A percentile compares a stretch with the other conserved stretches of the same genome.
Evolutionary conservation across 129 eudicot genomes (phyloP).

Genomic region (Calendula officinalis): DNA sequence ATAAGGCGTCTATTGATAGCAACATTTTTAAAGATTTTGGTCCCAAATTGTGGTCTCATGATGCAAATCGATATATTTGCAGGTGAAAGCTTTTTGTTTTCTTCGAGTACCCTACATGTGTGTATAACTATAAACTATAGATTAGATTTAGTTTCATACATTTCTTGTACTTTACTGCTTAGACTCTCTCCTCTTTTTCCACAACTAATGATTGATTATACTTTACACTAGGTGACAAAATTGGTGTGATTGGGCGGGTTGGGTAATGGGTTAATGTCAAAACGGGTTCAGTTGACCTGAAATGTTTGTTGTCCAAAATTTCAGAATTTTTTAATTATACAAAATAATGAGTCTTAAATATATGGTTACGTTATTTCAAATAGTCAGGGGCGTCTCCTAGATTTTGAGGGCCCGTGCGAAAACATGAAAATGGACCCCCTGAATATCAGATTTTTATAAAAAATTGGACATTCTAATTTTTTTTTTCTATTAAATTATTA

Average conservation of each 20-base stretch:
- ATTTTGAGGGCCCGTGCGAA: too few species aligned
- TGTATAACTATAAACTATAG: too few species aligned
- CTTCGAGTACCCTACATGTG: background rate
- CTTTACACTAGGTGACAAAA: background rate
- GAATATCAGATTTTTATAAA: too few species aligned
- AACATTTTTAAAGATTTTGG: conserved; percentile 32
- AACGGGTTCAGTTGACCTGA: too few species aligned
- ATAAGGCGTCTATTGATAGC: conserved; percentile 33
- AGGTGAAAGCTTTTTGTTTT: conserved; percentile 25
- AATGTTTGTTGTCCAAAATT: too few species aligned
- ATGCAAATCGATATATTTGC: conserved; percentile 23
- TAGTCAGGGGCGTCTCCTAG: too few species aligned
- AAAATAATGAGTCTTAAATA: too few species aligned
- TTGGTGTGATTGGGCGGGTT: background rate
- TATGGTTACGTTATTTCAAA: too few species aligned
- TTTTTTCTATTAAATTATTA: too few species aligned
- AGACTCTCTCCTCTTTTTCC: conserved; percentile 25
- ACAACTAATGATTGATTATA: conserved; percentile 30
- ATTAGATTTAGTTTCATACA: background rate
- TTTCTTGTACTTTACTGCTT: conserved; percentile 33
- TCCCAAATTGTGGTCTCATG: conserved; percentile 35
- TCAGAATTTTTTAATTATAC: too few species aligned
- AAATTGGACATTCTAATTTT: too few species aligned
- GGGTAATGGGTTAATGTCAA: background rate
- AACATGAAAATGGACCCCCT: too few species aligned